Base-by-base conservation (phyloP, 2,329 filamentous ascomycete genomes). In the Chaetothyriales sp. region DNA sequence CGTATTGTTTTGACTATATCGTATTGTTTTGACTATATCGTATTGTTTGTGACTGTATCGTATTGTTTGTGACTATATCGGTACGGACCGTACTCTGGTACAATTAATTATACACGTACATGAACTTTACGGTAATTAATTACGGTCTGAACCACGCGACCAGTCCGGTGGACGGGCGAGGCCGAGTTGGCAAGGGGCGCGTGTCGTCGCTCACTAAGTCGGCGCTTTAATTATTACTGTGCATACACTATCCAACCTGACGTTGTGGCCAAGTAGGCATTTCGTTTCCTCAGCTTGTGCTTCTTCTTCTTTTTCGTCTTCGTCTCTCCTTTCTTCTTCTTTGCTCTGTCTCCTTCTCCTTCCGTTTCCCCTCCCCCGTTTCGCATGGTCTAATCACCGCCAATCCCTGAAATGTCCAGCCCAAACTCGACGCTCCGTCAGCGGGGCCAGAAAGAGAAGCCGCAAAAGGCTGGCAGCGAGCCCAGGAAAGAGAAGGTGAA, bases 361-460 rank as follows among this genome's bases (percentile, higher is more conserved):
- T 51, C 18, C 50, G 22, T 18, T 43, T 42, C 49, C 18, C 25
- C 25, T 2, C 15, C 32, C 32, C 8, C 10, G 4, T 39, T 10
- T 39, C 8, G 32, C 32, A 15, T 39, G 32, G 15, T 15, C 32
- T 39, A 39, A 39, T 39, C 32, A 39, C 12, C 19, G 5, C 43
- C 18, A 22, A 43, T 19, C 20, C 45, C 44, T 32, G 49, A 22
- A 5, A 60, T 59, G 57, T 57, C 59, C 15, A 49, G 51, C 12
- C 55, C 53, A n/a, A 57, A 52, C 39, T 52, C 54, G 8, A 54
- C 52, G 45, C 51, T 61, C 18, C 57, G 59, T 32, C 59, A 61
- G 47, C 48, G 59, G 48, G 53, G 49, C 22, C 52, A 51, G 1
- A 58, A 59, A 45, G 54, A 61, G 22, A 58, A 60, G 51, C 50